Percentiles rank a stretch among this genome's conserved stretches.
Conservation (phyloP, 2,329 filamentous ascomycete species). For the Ascochyta viciae-villosae region DNA sequence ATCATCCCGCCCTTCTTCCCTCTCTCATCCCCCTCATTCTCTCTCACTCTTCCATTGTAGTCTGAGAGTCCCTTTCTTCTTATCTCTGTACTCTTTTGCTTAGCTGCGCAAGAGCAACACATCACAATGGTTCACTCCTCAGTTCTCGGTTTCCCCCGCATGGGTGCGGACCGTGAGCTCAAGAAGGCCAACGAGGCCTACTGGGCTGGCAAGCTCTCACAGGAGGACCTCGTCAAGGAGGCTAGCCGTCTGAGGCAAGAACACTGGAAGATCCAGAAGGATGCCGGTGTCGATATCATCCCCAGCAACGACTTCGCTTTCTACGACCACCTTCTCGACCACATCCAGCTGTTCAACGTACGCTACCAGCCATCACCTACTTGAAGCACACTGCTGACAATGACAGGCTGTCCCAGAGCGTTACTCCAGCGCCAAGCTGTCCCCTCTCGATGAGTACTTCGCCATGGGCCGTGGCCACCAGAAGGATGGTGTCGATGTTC, state of each 20-base stretch:
- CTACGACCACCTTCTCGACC: constrained; percentile 97
- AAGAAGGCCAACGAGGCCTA: constrained; percentile 99
- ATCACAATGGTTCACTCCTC: constrained; percentile 63
- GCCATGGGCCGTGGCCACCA: constrained; percentile 99
- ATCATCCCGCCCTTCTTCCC: constrained; percentile 35
- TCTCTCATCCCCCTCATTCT: constrained; percentile 18
- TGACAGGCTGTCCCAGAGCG: constrained; percentile 86
- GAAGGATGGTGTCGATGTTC: constrained; percentile 91
- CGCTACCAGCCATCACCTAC: constrained; percentile 47
- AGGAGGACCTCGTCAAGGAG: constrained; percentile 88
- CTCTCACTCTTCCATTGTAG: constrained; percentile 21
- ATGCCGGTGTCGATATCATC: constrained; percentile 95
- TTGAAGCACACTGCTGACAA: constrained; percentile 20
- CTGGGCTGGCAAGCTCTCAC: constrained; percentile 94
- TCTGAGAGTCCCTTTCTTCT: constrained; percentile 12
- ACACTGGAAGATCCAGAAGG: constrained; percentile 99
- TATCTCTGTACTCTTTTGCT: constrained; percentile 17
- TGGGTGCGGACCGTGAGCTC: constrained; percentile 97
- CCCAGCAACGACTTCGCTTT: constrained; percentile 99
- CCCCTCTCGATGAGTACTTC: constrained; percentile 95
- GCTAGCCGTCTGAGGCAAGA: constrained; percentile 95
- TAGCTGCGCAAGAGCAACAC: constrained; percentile 20
- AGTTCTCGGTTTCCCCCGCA: constrained; percentile 97
- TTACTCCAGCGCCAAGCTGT: constrained; percentile 88
- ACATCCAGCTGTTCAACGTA: constrained; percentile 98